phyloP scores from a whole-genome alignment of 2,329 filamentous ascomycete genomes.

The Macroventuria anomochaeta region DNA sequence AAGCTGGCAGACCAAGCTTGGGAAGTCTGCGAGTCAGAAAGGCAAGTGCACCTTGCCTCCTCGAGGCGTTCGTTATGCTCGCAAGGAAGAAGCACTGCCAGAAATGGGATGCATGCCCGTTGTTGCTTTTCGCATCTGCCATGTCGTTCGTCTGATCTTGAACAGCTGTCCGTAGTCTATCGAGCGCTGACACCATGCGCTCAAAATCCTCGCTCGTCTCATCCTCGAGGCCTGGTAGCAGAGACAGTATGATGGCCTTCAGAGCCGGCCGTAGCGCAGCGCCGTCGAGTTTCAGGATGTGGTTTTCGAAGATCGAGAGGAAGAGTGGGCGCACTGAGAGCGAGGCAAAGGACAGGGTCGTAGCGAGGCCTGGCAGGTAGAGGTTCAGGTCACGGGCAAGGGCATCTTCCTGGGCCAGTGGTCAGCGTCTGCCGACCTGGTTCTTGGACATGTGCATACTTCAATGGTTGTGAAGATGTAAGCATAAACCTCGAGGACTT shows the following conservation, averaged over 20 bases:
- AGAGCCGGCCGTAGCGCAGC: constrained; percentile 80
- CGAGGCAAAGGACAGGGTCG: constrained; percentile 92
- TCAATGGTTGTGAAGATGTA: constrained; percentile 89
- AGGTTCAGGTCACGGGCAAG: constrained; percentile 82
- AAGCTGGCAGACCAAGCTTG: constrained; percentile 60
- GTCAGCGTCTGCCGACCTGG: constrained; percentile 31
- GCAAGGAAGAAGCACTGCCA: constrained; percentile 98
- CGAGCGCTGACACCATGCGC: constrained; percentile 77
- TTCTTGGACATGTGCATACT: constrained; percentile 49
- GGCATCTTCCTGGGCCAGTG: constrained; percentile 63
- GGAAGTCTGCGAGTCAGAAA: constrained; percentile 84
- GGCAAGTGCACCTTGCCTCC: constrained; percentile 84
- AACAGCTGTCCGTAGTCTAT: constrained; percentile 75
- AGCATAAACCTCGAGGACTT: constrained; percentile 90
- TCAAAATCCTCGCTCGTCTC: constrained; percentile 98
- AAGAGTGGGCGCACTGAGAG: constrained; percentile 87
- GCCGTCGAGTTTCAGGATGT: constrained; percentile 76
- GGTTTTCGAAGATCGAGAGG: constrained; percentile 79
- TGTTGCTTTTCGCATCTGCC: constrained; percentile 34
- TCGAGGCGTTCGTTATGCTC: constrained; percentile 84
- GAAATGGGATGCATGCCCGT: constrained; percentile 79
- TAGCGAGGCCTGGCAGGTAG: constrained; percentile 87
- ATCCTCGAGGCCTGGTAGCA: constrained; percentile 91
- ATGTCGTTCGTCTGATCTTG: constrained; percentile 60
- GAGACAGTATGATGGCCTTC: constrained; percentile 86